Base-by-base conservation (phyloP, 768 basidiomycete genomes). In the Leccinum incarnatum region DNA sequence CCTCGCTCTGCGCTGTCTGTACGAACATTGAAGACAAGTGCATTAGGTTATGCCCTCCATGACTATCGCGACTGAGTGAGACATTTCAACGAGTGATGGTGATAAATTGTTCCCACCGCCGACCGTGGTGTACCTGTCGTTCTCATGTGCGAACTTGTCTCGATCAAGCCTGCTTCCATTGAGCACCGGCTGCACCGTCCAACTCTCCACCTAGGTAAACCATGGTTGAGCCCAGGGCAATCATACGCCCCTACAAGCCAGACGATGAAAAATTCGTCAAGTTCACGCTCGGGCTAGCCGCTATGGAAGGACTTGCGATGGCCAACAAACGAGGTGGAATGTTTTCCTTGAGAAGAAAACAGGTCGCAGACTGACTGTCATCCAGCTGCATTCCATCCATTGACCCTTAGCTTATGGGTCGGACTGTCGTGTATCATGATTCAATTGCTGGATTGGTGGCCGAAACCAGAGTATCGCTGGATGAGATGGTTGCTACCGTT, bases 401-500 rank as follows among this genome's bases (percentile, higher is more conserved):
- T 88, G n/a, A 78, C 78, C 3, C 62, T 92, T 45, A 77, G 79
- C 42, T 46, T 83, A 21, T 93, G 90, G 90, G 60, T 86, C 5
- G 81, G 73, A 8, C 57, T 89, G 27, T 83, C 89, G 11, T 79
- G 77, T 62, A 67, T 79, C 4, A 81, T 91, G 71, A 72, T 89
- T 36, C 76, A 86, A 56, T 75, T 75, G 50, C 78, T 89, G 79
- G 53, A 78, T 19, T 87, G 85, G 87, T 91, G 87, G 88, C 90
- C 91, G 1, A 73, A 77, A 19, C 66, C 71, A 12, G 66, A 75
- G 12, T 65, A 76, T 58, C 80, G 83, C 8, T 59, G 71, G 25
- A 51, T 82, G 50, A 79, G 81, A 19, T 88, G 83, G 72, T 71
- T 92, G 10, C 72, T 71, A 19, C 82, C 86, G 0, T 46, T 90